Percentiles rank a stretch among this genome's conserved stretches.
phyloP scores from a whole-genome alignment of 2,329 filamentous ascomycete species.

The Colletotrichum sp. region DNA sequence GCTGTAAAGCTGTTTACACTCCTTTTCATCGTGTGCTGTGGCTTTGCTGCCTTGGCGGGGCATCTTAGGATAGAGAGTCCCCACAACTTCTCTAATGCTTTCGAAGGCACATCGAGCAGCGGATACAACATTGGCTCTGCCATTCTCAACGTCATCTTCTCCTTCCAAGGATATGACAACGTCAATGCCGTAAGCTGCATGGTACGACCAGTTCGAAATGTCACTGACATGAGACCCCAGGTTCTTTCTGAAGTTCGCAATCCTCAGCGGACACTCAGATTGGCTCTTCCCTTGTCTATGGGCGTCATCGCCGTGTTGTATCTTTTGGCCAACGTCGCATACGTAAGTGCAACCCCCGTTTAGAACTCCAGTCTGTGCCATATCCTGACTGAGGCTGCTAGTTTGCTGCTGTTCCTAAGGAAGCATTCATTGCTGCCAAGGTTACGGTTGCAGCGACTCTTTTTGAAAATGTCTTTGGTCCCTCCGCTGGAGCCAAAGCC shows the following conservation, averaged over 20 bases:
- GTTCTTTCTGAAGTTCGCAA: conserved; percentile 16
- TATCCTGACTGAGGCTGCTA: background rate
- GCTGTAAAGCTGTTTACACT: conserved; percentile 16
- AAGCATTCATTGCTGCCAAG: conserved; percentile 17
- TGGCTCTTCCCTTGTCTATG: conserved; percentile 13
- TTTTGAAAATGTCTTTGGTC: conserved; percentile 15
- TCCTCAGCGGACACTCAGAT: conserved; percentile 10
- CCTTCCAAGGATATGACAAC: conserved; percentile 16
- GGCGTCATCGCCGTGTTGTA: conserved; percentile 10
- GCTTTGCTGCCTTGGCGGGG: conserved; percentile 9
- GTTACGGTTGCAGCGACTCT: conserved; percentile 16
- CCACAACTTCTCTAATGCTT: conserved; percentile 6
- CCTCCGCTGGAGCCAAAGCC: conserved; percentile 2
- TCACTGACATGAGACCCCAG: background rate
- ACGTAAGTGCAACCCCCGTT: background rate
- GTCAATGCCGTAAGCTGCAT: background rate
- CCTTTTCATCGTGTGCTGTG: conserved; percentile 16
- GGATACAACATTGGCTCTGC: conserved; percentile 16
- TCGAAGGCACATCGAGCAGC: conserved; percentile 9
- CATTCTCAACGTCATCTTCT: conserved; percentile 18
- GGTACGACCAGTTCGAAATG: accelerated
- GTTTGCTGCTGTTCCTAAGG: conserved; percentile 18
- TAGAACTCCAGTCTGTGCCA: background rate
- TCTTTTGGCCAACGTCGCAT: conserved; percentile 11
- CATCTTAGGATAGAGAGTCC: conserved; percentile 7